phyloP scores from a whole-genome alignment of 2,329 filamentous ascomycete species.

The Fusarium globosum region DNA sequence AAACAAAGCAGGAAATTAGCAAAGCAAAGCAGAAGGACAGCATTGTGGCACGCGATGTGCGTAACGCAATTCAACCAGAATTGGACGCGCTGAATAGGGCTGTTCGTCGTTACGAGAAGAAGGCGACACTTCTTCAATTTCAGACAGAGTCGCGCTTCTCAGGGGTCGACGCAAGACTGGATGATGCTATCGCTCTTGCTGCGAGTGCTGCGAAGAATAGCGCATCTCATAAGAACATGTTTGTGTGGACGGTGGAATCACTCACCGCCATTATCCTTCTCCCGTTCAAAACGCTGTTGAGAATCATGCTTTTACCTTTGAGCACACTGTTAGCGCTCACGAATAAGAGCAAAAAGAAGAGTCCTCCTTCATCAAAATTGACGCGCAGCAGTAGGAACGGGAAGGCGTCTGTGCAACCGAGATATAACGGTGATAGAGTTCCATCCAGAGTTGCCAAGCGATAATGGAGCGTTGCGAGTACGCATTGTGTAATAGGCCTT shows the following conservation, averaged over 20 bases:
- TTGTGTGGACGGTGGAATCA: slow-evolving; percentile 54
- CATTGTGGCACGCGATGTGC: slow-evolving; percentile 66
- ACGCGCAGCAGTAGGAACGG: slow-evolving; percentile 41
- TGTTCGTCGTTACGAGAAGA: slow-evolving; percentile 91
- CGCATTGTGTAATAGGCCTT: background rate
- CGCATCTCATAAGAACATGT: slow-evolving; percentile 50
- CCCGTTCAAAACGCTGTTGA: slow-evolving; percentile 55
- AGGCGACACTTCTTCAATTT: slow-evolving; percentile 77
- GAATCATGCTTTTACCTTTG: slow-evolving; percentile 57
- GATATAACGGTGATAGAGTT: slow-evolving; percentile 52
- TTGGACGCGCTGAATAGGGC: slow-evolving; percentile 90
- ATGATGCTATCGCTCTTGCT: slow-evolving; percentile 84
- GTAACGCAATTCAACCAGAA: slow-evolving; percentile 78
- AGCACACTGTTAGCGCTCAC: slow-evolving; percentile 52
- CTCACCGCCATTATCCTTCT: slow-evolving; percentile 51
- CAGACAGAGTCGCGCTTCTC: slow-evolving; percentile 82
- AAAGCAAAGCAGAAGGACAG: slow-evolving; percentile 57
- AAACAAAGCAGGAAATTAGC: slow-evolving; percentile 47
- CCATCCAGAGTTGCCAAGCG: slow-evolving; percentile 49
- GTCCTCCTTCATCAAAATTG: slow-evolving; percentile 30
- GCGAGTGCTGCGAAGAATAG: slow-evolving; percentile 74
- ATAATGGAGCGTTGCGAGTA: slow-evolving; percentile 15
- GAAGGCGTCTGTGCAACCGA: slow-evolving; percentile 43
- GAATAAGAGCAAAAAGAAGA: slow-evolving; percentile 49
- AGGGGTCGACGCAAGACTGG: slow-evolving; percentile 75